Conservation (phyloP, 148 eudicot genomes). For the Silene uniflora region DNA sequence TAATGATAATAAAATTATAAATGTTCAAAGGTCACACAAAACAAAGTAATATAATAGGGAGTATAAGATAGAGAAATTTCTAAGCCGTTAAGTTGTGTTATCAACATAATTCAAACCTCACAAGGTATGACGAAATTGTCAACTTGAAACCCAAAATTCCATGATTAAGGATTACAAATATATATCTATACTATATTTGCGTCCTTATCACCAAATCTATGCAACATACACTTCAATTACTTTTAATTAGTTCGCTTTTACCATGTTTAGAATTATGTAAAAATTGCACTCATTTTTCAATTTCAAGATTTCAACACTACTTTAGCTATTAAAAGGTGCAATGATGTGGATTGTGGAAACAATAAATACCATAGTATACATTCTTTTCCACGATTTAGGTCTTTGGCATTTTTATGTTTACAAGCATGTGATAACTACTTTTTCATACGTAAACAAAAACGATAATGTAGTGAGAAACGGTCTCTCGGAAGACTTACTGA, state of each 20-base stretch:
- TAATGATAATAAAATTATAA: too few species aligned
- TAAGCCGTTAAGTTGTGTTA: background rate
- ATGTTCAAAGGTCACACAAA: too few species aligned
- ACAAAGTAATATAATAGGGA: too few species aligned
- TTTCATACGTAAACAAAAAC: too few species aligned
- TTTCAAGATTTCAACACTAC: background rate
- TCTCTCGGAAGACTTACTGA: too few species aligned
- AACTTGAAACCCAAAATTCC: background rate
- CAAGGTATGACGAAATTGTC: background rate
- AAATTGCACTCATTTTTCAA: background rate
- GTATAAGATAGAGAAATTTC: background rate
- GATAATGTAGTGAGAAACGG: too few species aligned
- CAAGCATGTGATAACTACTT: too few species aligned
- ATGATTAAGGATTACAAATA: background rate
- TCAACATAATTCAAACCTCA: background rate
- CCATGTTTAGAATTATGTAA: background rate
- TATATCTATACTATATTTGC: too few species aligned
- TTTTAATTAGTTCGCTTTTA: too few species aligned
- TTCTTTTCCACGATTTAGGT: too few species aligned
- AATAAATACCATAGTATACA: too few species aligned
- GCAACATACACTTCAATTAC: background rate
- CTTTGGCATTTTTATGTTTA: too few species aligned
- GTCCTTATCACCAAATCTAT: background rate
- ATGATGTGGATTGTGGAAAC: conserved; percentile 2
- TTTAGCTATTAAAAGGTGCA: background rate